Conservation (phyloP, 2,329 filamentous ascomycete species). For the Trichoderma brevicompactum region DNA sequence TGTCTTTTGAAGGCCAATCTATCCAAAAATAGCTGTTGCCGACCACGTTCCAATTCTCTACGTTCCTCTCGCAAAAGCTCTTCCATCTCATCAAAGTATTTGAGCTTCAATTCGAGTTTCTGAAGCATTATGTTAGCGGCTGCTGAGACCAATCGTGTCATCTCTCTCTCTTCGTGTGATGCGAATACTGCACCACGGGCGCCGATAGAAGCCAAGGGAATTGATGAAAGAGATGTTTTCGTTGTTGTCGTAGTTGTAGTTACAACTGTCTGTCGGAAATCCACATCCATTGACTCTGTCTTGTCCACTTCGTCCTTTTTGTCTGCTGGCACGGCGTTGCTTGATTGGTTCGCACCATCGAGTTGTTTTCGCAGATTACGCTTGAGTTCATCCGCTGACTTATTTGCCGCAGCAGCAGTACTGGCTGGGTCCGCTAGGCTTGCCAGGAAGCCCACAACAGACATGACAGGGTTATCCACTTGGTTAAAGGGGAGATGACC, state of each 20-base stretch:
- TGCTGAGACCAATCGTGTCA: conserved; percentile 89
- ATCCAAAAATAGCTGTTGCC: conserved; percentile 93
- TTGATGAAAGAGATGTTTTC: conserved; percentile 65
- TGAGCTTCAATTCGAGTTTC: conserved; percentile 93
- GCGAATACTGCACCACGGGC: conserved; percentile 85
- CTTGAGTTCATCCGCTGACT: conserved; percentile 84
- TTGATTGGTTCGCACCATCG: conserved; percentile 54
- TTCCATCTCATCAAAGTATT: conserved; percentile 97
- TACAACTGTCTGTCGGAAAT: conserved; percentile 57
- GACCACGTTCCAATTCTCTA: conserved; percentile 85
- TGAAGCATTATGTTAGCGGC: conserved; percentile 93
- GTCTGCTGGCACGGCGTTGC: conserved; percentile 56
- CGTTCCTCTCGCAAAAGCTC: conserved; percentile 88
- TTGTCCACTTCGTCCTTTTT: conserved; percentile 57
- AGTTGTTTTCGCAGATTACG: conserved; percentile 78
- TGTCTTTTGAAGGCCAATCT: conserved; percentile 87
- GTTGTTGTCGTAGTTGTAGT: conserved; percentile 57
- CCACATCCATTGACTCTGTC: conserved; percentile 67
- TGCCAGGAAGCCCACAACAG: conserved; percentile 91
- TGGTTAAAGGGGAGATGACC: conserved; percentile 89
- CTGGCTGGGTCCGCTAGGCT: conserved; percentile 88
- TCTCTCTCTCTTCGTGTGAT: conserved; percentile 94
- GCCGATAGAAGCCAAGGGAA: conserved; percentile 84
- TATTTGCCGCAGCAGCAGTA: conserved; percentile 86
- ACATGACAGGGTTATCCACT: conserved; percentile 94